Conservation (phyloP, 2,329 filamentous ascomycete genomes). For the Nothopassalora personata region DNA sequence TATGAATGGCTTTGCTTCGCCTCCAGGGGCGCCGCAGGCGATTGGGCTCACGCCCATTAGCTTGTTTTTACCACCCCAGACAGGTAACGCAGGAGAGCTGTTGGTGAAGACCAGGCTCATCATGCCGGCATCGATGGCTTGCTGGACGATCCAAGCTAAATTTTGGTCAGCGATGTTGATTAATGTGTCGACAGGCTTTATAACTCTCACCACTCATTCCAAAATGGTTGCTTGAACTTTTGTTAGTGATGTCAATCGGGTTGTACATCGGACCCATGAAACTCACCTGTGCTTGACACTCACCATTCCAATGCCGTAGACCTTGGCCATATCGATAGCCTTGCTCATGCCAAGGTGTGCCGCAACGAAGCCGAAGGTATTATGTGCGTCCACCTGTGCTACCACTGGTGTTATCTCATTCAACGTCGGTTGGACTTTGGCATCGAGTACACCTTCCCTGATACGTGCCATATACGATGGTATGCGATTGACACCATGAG, state of each 20-base stretch:
- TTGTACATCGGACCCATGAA: too few relatives aligned
- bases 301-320: constrained; percentile 69
- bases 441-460: constrained; percentile 62
- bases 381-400: constrained; percentile 61
- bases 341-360: constrained; percentile 61
- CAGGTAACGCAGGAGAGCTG: constrained; percentile 63
- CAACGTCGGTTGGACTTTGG: constrained; percentile 54
- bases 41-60: constrained; percentile 70
- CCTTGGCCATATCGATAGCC: constrained; percentile 61
- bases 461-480: constrained; percentile 72
- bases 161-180: not conserved
- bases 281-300: constrained; percentile 57
- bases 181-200: too few relatives aligned
- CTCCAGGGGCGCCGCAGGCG: constrained; percentile 68
- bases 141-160: constrained; percentile 67
- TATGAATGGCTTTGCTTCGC: constrained; percentile 58
- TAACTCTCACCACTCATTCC: constrained; percentile 53
- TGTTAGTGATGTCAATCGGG: too few relatives aligned
- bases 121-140: constrained; percentile 63
- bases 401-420: constrained; percentile 64
- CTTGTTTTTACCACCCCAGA: constrained; percentile 63
- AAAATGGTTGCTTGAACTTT: constrained; percentile 59
- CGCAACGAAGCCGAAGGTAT: constrained; percentile 71
- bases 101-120: constrained; percentile 61
- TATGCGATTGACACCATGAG: constrained; percentile 71